Evolutionary conservation across 2,329 filamentous ascomycete species (phyloP), one percentile per base, ranked within the genome.

Genomic region (Trichoderma asperellum): DNA sequence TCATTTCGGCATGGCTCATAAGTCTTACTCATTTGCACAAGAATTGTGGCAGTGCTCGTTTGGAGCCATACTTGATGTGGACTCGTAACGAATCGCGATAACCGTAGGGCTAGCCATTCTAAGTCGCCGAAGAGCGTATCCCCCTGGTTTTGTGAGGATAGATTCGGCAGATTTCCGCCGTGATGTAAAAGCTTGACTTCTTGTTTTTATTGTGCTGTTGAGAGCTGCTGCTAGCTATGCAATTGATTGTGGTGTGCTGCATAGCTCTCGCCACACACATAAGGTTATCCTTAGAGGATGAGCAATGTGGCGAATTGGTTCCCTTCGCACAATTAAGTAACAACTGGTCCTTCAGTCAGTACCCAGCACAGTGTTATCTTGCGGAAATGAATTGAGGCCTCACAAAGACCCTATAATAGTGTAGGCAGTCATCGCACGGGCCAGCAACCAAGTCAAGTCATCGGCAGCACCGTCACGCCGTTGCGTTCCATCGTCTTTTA

Each of bases 81-180:
- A 27, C 64, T 67, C 55, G 40, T 37, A 18, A 40, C 55, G 53
- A 27, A 66, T 66, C 55, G 64, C 64, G 55, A 59, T 37, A 67
- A 55, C 55, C 55, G 55, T 52, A 40, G 32, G 63, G 21, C 55
- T 67, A 67, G 55, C 62, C 62, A 7, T 29, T 52, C 24, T 21
- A 35, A 67, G 55, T 32, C 53, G 37, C 62, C 53, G 62, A 66
- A 59, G 64, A 40, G 35, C 35, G 11, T 18, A 37, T 18, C 32
- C 57, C 24, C 57, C 57, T 59, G 35, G 57, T 21, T 59, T 40
- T 27, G 21, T 27, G 29, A 56, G 53, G 21, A 16, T 18, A 59
- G 64, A 59, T 52, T 47, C 64, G 64, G 64, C 64, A 29, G n/a
- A 27, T 37, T 63, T 63, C 60, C 43, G 43, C 43, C 12, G n/a